These are phyloP conservation scores for Thyridium curvatum DNA, from an alignment of 2,329 filamentous ascomycete species.

Conservation along the genomic window DNA sequence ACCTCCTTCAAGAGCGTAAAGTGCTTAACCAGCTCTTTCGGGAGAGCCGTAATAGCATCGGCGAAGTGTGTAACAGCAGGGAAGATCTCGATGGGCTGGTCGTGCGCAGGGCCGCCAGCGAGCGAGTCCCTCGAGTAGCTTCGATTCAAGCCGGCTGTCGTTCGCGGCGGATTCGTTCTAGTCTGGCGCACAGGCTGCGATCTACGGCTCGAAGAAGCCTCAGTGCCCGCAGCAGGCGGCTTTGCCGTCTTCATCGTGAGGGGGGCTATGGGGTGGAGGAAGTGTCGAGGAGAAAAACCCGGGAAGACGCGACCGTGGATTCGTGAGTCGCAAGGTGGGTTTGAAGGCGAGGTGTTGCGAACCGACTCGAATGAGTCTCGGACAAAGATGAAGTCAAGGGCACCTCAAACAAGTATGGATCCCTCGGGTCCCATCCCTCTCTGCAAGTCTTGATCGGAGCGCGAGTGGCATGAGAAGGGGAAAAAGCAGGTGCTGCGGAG, in stretches of 20 bases:
- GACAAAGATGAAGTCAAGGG: conserved; percentile 2
- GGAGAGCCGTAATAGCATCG: conserved; percentile 84
- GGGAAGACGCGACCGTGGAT: conserved; percentile 11
- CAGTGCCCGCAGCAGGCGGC: conserved; percentile 29
- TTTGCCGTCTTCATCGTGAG: conserved; percentile 51
- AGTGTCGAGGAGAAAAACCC: conserved; percentile 1
- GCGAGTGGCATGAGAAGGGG: too few species aligned
- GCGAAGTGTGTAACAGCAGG: conserved; percentile 71
- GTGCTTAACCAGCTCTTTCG: conserved; percentile 90
- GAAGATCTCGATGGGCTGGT: conserved; percentile 60
- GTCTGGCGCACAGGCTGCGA: conserved; percentile 16
- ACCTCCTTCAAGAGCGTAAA: conserved; percentile 96
- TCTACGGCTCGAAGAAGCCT: conserved; percentile 33
- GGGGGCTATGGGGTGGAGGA: conserved; percentile 1
- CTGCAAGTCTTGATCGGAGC: too few species aligned
- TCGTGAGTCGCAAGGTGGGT: conserved; percentile 12
- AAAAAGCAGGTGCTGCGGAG: too few species aligned
- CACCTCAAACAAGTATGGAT: too few species aligned
- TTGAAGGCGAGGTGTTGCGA: too few species aligned
- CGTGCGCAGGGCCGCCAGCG: conserved; percentile 34
- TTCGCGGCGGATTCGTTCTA: conserved; percentile 52
- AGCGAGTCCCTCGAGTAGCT: conserved; percentile 32
- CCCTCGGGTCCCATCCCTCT: too few species aligned
- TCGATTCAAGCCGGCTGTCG: conserved; percentile 40
- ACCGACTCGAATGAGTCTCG: conserved; percentile 1